These are phyloP conservation scores for Helichrysum umbraculigerum DNA, from an alignment of 129 eudicot species.

Conservation along the genomic window DNA sequence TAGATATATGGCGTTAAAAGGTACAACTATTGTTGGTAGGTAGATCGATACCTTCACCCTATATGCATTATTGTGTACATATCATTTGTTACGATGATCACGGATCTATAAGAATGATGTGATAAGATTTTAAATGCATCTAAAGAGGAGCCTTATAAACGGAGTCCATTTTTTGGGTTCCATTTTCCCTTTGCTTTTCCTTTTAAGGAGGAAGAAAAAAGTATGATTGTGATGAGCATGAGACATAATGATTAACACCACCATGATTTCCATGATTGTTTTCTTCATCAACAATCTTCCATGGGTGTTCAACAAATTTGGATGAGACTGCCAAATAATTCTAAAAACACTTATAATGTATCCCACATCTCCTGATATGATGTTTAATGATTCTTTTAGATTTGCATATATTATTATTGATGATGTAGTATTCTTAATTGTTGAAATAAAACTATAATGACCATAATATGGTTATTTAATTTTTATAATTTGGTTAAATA, in stretches of 20 bases:
- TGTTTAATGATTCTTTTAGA: slow-evolving; percentile 5
- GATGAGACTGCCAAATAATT: background rate
- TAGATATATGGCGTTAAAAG: background rate
- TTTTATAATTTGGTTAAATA: background rate
- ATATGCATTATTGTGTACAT: background rate
- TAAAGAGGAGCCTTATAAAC: background rate
- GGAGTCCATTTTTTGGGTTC: background rate
- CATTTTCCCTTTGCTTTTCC: background rate
- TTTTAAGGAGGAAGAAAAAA: background rate
- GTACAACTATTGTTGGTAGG: background rate
- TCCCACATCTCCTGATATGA: background rate
- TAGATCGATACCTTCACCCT: background rate
- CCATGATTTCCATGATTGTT: background rate
- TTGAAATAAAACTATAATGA: background rate
- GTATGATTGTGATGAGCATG: background rate
- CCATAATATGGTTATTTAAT: background rate
- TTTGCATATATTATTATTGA: background rate
- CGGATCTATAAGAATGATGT: background rate
- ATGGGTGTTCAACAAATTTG: background rate
- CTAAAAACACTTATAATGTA: background rate
- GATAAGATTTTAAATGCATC: background rate
- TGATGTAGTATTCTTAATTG: background rate
- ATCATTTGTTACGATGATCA: background rate
- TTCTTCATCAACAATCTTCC: slow-evolving; percentile 5
- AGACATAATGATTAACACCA: background rate